Evolutionary conservation across 2,329 filamentous ascomycete species (phyloP).

Genomic region (Xylaria sp.): DNA sequence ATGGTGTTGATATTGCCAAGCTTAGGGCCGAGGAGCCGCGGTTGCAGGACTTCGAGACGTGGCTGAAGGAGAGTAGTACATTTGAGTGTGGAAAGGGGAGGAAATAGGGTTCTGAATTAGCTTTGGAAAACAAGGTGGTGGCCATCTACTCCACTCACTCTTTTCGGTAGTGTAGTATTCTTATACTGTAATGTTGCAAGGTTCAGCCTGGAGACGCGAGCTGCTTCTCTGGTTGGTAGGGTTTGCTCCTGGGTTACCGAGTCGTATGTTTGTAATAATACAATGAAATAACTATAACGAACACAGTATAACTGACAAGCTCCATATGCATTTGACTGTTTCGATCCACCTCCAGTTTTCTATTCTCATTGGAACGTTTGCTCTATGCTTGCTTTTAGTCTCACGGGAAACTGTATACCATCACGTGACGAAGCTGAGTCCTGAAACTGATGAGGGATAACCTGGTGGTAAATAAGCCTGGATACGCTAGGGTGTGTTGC

Average conservation of each 20-base stretch:
- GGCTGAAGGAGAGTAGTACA: slow-evolving; percentile 52
- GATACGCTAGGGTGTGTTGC: not conserved
- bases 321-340: not conserved
- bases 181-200: too few species aligned
- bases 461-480: not conserved
- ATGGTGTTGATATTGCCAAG: slow-evolving; percentile 53
- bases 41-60: slow-evolving; percentile 53
- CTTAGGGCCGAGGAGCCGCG: slow-evolving; percentile 47
- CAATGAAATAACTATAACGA: not conserved
- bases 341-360: not conserved
- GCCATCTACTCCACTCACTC: too few species aligned
- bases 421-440: not conserved
- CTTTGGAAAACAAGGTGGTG: not conserved
- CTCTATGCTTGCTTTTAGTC: not conserved
- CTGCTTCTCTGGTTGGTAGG: not conserved
- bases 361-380: not conserved
- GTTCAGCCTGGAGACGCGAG: not conserved
- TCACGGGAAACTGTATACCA: not conserved
- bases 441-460: not conserved
- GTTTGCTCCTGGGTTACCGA: not conserved
- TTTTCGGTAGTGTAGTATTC: too few species aligned
- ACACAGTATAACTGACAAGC: not conserved
- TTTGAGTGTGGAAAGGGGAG: slow-evolving; percentile 39
- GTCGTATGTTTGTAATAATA: not conserved
- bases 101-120: not conserved